Evolutionary conservation across 805 yeast species (phyloP), one percentile per base, ranked within the genome.

Genomic region (Candida lessepsii): DNA sequence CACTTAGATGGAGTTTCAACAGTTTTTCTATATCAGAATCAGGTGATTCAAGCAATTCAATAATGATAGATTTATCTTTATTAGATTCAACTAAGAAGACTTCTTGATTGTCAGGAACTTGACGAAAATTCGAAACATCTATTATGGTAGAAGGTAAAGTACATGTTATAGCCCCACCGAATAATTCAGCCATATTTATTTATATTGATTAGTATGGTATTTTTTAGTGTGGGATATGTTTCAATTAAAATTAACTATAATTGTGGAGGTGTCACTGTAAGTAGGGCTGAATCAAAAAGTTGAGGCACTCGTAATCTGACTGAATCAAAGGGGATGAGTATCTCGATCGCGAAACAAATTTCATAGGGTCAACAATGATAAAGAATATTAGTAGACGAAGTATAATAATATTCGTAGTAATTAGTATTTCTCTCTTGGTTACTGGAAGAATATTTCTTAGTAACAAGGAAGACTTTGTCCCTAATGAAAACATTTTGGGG

Each of bases 31-130:
- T 65, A 0, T 45, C 41, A 2, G 49, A 46, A 8, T 46, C 51
- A 1, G 60, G 65, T 18, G 62, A 51, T 48, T 84, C 86, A 46
- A 84, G 58, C 11, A 84, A 57, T 46, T 84, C 93, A 14, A 84
- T 54, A n/a, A 84, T 79, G 8, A 83, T 56, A 13, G 84, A 75
- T 48, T 74, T 79, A 39, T 80, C 76, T 34, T 61, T 34, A 4
- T 57, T 57, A 18, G 33, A 33, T 33, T 66, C 67, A n/a, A 65
- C 33, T 13, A 90, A 78, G 58, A 76, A 93, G 18, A 91, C 96
- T 58, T 91, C 99, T 57, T 93, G 98, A 1, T 89, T 81, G 54
- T 93, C 97, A 0, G 99, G 98, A 3, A 93, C 78, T 45, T 86
- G 86, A 41, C 99, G 68, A 35, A 90, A 57, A 26, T 68, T 59